Evolutionary conservation across 371 early-diverging fungal genomes (phyloP).

Genomic region (Rhizopus sp.): DNA sequence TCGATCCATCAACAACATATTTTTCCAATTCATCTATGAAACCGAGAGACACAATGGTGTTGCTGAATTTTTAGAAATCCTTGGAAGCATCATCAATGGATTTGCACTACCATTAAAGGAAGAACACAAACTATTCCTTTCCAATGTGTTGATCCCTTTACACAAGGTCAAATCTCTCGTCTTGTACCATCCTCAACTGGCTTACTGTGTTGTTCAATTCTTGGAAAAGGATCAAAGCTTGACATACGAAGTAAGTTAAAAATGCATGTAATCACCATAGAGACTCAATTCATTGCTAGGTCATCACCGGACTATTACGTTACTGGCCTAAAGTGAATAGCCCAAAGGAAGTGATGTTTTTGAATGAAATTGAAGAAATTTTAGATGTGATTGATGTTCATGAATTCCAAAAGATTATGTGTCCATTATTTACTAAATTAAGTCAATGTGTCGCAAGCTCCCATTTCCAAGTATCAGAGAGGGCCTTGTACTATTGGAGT

Average conservation of each 20-base stretch:
- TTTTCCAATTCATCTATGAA: constrained; percentile 95
- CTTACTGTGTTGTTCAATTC: constrained; percentile 96
- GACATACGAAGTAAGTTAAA: constrained; percentile 73
- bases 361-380: constrained; percentile 94
- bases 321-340: constrained; percentile 98
- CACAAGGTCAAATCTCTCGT: constrained; percentile 91
- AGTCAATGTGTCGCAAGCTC: constrained; percentile 87
- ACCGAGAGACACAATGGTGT: constrained; percentile 94
- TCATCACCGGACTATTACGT: constrained; percentile 82
- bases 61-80: constrained; percentile 92
- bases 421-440: constrained; percentile 89
- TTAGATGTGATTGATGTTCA: constrained; percentile 89
- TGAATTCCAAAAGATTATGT: constrained; percentile 85
- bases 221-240: constrained; percentile 90
- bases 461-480: constrained; percentile 95
- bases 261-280: neutral
- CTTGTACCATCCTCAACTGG: constrained; percentile 92
- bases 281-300: constrained; percentile 43
- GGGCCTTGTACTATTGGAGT: constrained; percentile 95
- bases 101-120: constrained; percentile 95
- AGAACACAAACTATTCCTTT: constrained; percentile 92
- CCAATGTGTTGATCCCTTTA: constrained; percentile 86
- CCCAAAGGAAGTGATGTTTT: constrained; percentile 96
- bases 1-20: constrained; percentile 93
- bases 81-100: constrained; percentile 97